phyloP scores from a whole-genome alignment of 805 yeast species.

The Myxozyma melibiosi region DNA sequence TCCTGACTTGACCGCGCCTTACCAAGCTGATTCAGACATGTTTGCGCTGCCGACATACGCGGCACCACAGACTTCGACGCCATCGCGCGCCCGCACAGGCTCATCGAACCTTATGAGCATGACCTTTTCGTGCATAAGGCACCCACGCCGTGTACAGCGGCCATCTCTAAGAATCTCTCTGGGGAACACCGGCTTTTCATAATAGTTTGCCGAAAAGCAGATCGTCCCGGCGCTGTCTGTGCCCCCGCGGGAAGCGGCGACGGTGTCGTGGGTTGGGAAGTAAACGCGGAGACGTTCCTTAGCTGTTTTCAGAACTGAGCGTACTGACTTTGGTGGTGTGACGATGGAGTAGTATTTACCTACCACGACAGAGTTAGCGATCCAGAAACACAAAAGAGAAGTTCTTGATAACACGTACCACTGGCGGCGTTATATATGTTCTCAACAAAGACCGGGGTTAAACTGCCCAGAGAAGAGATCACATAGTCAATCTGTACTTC shows the following conservation, averaged over 20 bases:
- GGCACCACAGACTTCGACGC: constrained; percentile 2
- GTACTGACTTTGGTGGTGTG: not conserved
- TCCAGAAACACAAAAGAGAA: not conserved
- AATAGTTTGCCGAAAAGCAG: constrained; percentile 20
- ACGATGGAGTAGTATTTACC: constrained; percentile 8
- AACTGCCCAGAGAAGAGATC: constrained; percentile 28
- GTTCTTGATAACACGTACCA: constrained; percentile 14
- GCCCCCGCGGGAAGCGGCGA: constrained; percentile 26
- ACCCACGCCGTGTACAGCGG: constrained; percentile 21
- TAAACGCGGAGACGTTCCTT: constrained; percentile 23
- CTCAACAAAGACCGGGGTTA: constrained; percentile 14
- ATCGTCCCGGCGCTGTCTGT: constrained; percentile 26
- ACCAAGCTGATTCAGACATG: constrained; percentile 34
- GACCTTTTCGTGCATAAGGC: constrained; percentile 32
- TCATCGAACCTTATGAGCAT: constrained; percentile 27
- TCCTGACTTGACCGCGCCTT: not conserved
- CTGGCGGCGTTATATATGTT: constrained; percentile 23
- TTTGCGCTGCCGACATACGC: constrained; percentile 33
- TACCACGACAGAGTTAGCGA: not conserved
- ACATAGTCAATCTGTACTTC: constrained; percentile 24
- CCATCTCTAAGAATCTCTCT: constrained; percentile 27
- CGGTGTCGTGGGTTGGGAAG: constrained; percentile 32
- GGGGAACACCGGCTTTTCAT: constrained; percentile 29
- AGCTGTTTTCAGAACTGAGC: not conserved
- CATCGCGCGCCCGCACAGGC: constrained; percentile 3